These are phyloP conservation scores for Fusarium kyushuense DNA, from an alignment of 2,329 filamentous ascomycete species.

Conservation along the genomic window DNA sequence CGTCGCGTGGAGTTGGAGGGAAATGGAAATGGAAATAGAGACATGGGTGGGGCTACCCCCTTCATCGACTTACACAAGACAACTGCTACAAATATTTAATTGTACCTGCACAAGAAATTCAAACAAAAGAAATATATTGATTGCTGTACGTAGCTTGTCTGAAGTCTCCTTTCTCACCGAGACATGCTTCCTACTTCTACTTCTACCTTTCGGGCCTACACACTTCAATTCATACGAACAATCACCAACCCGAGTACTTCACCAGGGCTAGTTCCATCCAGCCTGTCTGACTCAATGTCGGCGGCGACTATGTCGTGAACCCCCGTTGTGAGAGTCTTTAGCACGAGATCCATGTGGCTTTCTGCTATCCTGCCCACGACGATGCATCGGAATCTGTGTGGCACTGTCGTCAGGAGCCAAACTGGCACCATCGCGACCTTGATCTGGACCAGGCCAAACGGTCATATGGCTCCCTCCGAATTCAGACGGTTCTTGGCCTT, in stretches of 20 bases:
- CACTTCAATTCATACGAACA: too few relatives aligned
- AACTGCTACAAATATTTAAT: background rate
- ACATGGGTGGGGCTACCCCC: background rate
- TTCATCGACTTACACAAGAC: background rate
- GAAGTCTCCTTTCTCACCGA: background rate
- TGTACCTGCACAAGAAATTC: background rate
- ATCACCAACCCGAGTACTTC: background rate
- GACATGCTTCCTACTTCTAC: background rate
- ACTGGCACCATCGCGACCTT: background rate
- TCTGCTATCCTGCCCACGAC: background rate
- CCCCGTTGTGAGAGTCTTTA: background rate
- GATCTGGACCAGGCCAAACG: slow-evolving; percentile 14
- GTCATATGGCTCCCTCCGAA: slow-evolving; percentile 19
- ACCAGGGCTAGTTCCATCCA: background rate
- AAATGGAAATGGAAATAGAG: background rate
- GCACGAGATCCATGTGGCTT: background rate
- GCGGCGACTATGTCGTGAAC: background rate
- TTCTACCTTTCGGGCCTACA: too few relatives aligned
- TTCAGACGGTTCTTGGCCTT: background rate
- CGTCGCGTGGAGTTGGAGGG: slow-evolving; percentile 27
- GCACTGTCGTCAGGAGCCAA: slow-evolving; percentile 16
- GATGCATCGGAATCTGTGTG: background rate
- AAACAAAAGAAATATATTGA: background rate
- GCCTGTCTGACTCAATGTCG: background rate
- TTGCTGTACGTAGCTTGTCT: background rate